Conservation (phyloP, 805 yeast genomes). For the Schwanniomyces sp. region DNA sequence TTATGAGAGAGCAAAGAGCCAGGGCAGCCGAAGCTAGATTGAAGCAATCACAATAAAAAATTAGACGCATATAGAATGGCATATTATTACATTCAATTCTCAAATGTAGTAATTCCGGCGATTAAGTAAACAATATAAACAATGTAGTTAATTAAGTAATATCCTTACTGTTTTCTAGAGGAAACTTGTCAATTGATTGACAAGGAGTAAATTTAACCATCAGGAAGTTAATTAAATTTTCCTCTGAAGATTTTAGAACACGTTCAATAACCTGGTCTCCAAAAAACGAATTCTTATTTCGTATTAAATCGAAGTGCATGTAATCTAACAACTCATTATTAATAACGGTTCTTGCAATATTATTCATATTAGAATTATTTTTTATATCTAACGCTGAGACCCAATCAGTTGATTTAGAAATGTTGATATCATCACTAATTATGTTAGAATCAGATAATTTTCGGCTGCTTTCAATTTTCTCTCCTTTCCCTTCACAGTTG, state of each 20-base stretch:
- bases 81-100: neutral
- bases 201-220: slow-evolving; percentile 34
- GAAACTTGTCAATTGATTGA: neutral
- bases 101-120: neutral
- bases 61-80: slow-evolving; percentile 3
- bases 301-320: slow-evolving; percentile 59
- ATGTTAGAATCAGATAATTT: neutral
- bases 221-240: slow-evolving; percentile 33
- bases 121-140: no score
- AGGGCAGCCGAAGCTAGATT: slow-evolving; percentile 94
- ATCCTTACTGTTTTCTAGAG: neutral
- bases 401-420: slow-evolving; percentile 37
- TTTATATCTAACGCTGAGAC: slow-evolving; percentile 55
- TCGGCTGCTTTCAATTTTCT: slow-evolving; percentile 8
- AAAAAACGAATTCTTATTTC: slow-evolving; percentile 6
- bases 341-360: slow-evolving; percentile 42
- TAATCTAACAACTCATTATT: slow-evolving; percentile 61
- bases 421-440: neutral
- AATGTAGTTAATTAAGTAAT: no score
- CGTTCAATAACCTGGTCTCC: slow-evolving; percentile 34
- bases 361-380: slow-evolving; percentile 24
- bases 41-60: slow-evolving; percentile 11
- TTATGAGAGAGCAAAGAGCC: slow-evolving; percentile 94
- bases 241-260: slow-evolving; percentile 15
- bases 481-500: slow-evolving; percentile 57